Evolutionary conservation across 768 basidiomycete genomes (phyloP), one percentile per base, ranked within the genome.

Genomic region (Omphalotus guepiniiformis): DNA sequence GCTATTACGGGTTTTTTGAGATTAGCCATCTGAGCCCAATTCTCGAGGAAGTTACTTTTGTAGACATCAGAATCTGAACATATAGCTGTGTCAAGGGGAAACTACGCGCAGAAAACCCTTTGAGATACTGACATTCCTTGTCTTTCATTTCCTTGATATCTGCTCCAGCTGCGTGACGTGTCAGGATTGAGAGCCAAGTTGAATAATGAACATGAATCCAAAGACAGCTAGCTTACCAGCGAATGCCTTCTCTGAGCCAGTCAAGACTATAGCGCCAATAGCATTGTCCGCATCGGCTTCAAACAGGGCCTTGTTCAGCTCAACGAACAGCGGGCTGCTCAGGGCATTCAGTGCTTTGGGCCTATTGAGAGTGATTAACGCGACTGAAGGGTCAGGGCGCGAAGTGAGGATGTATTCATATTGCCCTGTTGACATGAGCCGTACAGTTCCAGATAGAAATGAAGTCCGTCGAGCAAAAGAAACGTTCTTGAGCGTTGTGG

Each of bases 111-210:
- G 9, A 25, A 23, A 23, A 5, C 47, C 37, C 49, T 19, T 39
- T 47, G 19, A 48, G 8, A 39, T 22, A 67, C 80, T 60, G 58
- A 93, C 92, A 96, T 50, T 83, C 71, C 68, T 93, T 93, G 69
- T 94, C 90, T 67, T 93, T 93, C 95, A 98, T 98, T 69, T 98
- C 93, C 71, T 96, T 97, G 69, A 99, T 97, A 67, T 99, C 95
- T 18, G 95, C 95, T 2, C 95, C 93, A 57, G 93, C 93, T 93
- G 55, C 2, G 27, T 28, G 37, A n/a, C n/a, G n/a, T n/a, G n/a
- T n/a, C n/a, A n/a, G n/a, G n/a, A n/a, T n/a, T n/a, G n/a, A n/a
- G n/a, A n/a, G n/a, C n/a, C n/a, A n/a, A n/a, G n/a, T n/a, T n/a
- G n/a, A n/a, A n/a, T n/a, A n/a, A n/a, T n/a, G 18, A 39, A 39